Evolutionary conservation across 768 basidiomycete species (phyloP).

Genomic region (Hemileccinum impolitum): DNA sequence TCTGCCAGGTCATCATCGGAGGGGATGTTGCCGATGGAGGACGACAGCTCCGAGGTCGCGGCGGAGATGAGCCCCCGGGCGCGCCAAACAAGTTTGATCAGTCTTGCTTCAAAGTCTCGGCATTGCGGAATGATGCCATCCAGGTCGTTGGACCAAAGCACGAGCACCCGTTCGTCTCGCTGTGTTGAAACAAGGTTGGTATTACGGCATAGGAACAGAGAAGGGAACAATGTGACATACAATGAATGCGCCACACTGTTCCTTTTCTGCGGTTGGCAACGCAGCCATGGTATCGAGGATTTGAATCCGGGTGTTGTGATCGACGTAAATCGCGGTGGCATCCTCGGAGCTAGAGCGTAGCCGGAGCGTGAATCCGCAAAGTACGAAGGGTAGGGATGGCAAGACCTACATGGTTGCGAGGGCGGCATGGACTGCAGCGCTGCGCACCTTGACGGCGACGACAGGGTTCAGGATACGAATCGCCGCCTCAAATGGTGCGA

Average conservation of each 20-base stretch:
- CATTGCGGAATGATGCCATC: conserved; percentile 76
- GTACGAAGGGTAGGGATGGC: neutral
- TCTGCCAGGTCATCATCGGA: conserved; percentile 58
- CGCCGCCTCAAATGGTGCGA: conserved; percentile 81
- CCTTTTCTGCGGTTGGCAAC: conserved; percentile 79
- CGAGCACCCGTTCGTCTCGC: conserved; percentile 80
- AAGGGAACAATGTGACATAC: conserved; percentile 32
- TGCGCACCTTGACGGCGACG: conserved; percentile 78
- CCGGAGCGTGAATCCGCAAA: neutral
- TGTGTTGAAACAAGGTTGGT: conserved; percentile 23
- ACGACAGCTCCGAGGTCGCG: conserved; percentile 36
- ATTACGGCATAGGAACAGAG: too few species aligned
- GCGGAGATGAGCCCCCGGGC: conserved; percentile 36
- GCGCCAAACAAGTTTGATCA: conserved; percentile 81
- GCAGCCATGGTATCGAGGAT: conserved; percentile 68
- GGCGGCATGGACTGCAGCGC: conserved; percentile 78
- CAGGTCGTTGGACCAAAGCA: conserved; percentile 83
- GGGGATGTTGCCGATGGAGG: conserved; percentile 44
- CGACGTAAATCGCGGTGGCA: conserved; percentile 62
- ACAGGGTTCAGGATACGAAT: conserved; percentile 74
- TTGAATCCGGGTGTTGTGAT: conserved; percentile 82
- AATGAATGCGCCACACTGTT: conserved; percentile 87
- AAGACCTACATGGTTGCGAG: conserved; percentile 60
- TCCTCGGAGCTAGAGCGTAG: conserved; percentile 47
- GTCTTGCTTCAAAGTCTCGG: conserved; percentile 67